Percentiles rank a stretch among this genome's conserved stretches.
phyloP scores from a whole-genome alignment of 2,329 filamentous ascomycete species.

The Macroventuria anomochaeta region DNA sequence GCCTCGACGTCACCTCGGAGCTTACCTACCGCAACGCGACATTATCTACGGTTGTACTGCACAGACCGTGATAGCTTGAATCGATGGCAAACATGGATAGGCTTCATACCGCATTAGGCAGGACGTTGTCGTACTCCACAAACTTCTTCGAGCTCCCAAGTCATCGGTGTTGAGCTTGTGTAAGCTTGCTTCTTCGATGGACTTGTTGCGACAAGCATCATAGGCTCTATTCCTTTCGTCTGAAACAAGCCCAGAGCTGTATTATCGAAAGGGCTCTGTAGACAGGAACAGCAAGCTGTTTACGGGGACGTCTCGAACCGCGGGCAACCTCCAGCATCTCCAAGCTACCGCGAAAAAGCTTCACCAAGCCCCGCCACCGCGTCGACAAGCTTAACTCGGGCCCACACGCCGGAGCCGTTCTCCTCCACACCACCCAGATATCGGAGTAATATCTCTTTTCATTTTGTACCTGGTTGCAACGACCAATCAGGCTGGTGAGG shows the following conservation, averaged over 20 bases:
- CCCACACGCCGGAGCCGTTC: not conserved
- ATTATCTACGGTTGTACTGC: constrained; percentile 15
- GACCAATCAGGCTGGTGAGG: not conserved
- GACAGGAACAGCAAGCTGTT: not conserved
- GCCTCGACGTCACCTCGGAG: constrained; percentile 16
- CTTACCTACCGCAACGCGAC: constrained; percentile 8
- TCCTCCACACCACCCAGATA: constrained; percentile 11
- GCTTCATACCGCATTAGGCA: constrained; percentile 29
- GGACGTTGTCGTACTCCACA: constrained; percentile 19
- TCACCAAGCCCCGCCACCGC: constrained; percentile 24
- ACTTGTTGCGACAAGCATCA: not conserved
- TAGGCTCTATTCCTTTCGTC: too few relatives aligned
- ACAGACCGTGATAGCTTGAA: constrained; percentile 16
- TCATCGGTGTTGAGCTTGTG: constrained; percentile 6
- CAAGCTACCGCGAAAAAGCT: constrained; percentile 22
- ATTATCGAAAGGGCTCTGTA: not conserved
- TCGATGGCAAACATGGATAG: not conserved
- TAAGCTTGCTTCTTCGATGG: not conserved
- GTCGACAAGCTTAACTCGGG: constrained; percentile 17
- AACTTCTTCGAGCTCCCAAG: constrained; percentile 6
- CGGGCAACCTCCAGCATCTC: not conserved
- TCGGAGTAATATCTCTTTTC: constrained; percentile 5
- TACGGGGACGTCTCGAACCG: not conserved
- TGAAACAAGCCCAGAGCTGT: too few relatives aligned
- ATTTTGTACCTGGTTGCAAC: not conserved